These are phyloP conservation scores for Tritrichomonas musculus DNA, from an alignment of 208 protist species.

Conservation along the genomic window DNA sequence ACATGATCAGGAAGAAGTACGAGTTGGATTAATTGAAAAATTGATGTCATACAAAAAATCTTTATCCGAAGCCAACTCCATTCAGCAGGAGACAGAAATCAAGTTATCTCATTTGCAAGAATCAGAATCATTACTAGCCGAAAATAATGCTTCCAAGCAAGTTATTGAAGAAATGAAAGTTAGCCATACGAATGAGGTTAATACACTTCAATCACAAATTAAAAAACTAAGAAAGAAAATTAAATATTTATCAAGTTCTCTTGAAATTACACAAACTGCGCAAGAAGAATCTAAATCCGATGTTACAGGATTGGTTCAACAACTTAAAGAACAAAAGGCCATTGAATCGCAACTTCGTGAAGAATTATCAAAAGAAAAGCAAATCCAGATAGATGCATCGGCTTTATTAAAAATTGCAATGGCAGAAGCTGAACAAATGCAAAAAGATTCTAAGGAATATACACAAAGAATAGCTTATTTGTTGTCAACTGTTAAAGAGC, in stretches of 20 bases:
- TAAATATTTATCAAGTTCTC: not conserved
- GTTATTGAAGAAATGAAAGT: not conserved
- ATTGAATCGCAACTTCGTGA: not conserved
- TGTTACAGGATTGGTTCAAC: not conserved
- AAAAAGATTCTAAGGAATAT: not conserved
- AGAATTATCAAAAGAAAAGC: too few relatives aligned
- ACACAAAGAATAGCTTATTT: not conserved
- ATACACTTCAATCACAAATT: not conserved
- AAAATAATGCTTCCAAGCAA: not conserved
- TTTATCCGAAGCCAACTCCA: not conserved
- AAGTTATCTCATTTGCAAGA: not conserved
- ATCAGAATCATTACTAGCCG: not conserved
- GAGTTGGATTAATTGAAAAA: not conserved
- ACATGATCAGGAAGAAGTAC: not conserved
- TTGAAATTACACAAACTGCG: not conserved
- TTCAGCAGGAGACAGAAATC: not conserved
- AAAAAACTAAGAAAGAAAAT: not conserved
- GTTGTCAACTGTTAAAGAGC: not conserved
- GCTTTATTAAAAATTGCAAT: not conserved
- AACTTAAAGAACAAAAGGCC: not conserved
- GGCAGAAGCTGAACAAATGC: not conserved
- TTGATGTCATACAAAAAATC: constrained; percentile 1
- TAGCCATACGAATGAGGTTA: not conserved
- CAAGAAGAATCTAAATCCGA: not conserved
- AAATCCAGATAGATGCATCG: not conserved